Base-by-base conservation (phyloP, 306 rosid genomes). In the Abrus precatorius region DNA sequence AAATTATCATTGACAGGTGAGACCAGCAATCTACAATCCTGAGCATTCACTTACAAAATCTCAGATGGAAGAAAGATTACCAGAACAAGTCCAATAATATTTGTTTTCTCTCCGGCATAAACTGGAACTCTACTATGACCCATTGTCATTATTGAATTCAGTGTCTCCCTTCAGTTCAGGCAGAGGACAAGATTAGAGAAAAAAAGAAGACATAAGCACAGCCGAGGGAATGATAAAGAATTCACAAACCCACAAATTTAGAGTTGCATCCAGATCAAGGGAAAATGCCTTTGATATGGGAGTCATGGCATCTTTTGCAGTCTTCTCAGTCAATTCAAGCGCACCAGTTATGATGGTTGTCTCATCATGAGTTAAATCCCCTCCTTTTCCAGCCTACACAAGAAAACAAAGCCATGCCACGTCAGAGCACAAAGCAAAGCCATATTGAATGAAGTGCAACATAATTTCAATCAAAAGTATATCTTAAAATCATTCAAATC, bases 261-360 rank as follows among this genome's bases (percentile, higher is more conserved):
- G 93, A 82, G 87, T 90, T 80, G 93, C 93, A 84, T 95, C 97
- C 87, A 95, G 89, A 89, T 93, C 97, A 74, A 95, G 96, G 89
- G 99, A 90, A 90, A 91, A 95, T 77, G 99, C 97, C 85, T 90
- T 91, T 69, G 97, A 83, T 82, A 95, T 95, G 41, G 88, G 92
- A 76, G 99, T 95, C 99, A 93, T 95, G 86, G 99, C 99, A 95
- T 95, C 96, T 85, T 91, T 93, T 41, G 98, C 99, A 38, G 98
- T 91, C 86, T 93, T 95, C 81, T 89, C 99, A 11, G 98, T 95
- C 94, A 95, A 86, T 77, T 93, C 96, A 85, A 95, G 99, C 3
- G 99, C 99, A 72, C 99, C 99, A 79, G 98, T 80, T 47, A 95
- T 95, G 80, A 95, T 95, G 40, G 99, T 95, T 48, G 99, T 95